These are phyloP conservation scores for Blastobotrys terrestris DNA, from an alignment of 805 yeast species.

Conservation along the genomic window DNA sequence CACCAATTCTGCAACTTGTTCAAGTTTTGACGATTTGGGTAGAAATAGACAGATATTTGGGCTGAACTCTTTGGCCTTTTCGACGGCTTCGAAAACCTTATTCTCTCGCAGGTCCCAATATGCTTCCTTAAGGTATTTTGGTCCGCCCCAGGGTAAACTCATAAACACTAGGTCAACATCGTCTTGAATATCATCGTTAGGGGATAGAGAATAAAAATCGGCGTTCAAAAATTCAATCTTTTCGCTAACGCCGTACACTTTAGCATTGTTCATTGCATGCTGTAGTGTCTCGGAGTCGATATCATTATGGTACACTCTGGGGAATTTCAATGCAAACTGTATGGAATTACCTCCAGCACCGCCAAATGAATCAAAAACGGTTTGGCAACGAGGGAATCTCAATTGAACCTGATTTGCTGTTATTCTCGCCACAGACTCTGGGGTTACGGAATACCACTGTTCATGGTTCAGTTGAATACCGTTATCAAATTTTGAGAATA, in stretches of 20 bases:
- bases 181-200: neutral
- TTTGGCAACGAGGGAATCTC: constrained; percentile 17
- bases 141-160: constrained; percentile 92
- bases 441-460: constrained; percentile 85
- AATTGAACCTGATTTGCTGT: constrained; percentile 24
- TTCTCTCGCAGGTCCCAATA: constrained; percentile 14
- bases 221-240: constrained; percentile 43
- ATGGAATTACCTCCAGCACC: constrained; percentile 88
- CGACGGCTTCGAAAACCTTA: neutral
- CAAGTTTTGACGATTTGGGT: constrained; percentile 20
- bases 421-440: constrained; percentile 60
- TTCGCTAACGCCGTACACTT: constrained; percentile 51
- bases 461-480: constrained; percentile 66
- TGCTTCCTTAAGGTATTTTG: constrained; percentile 36
- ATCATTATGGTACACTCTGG: constrained; percentile 24
- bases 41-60: constrained; percentile 18
- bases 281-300: constrained; percentile 15
- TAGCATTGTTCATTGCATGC: constrained; percentile 47
- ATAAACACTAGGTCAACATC: constrained; percentile 52
- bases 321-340: constrained; percentile 52
- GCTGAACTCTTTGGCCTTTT: constrained; percentile 10
- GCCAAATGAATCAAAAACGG: constrained; percentile 62
- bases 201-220: constrained; percentile 41
- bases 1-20: constrained; percentile 13
- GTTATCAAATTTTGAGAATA: constrained; percentile 60